These are phyloP conservation scores for Tylopilus orsonianus DNA, from an alignment of 1,284 basidiomycete species.

Conservation along the genomic window DNA sequence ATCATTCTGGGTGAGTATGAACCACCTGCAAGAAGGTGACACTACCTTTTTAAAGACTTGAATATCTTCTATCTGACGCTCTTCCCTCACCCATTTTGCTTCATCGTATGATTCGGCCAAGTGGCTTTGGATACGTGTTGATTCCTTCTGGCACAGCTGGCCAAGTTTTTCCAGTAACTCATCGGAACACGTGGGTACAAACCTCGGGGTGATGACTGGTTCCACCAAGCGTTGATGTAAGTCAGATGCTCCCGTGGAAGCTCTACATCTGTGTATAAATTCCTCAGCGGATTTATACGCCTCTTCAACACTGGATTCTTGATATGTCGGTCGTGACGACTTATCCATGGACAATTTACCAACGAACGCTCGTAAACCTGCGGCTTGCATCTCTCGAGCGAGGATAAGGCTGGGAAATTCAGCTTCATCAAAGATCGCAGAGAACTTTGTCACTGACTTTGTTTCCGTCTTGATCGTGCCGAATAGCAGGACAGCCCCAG, in stretches of 20 bases:
- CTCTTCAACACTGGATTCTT: slow-evolving; percentile 53
- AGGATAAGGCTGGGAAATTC: slow-evolving; percentile 60
- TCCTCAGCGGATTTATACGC: slow-evolving; percentile 51
- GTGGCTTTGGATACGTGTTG: slow-evolving; percentile 69
- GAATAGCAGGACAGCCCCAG: slow-evolving; percentile 73
- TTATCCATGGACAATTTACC: slow-evolving; percentile 88
- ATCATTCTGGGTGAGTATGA: slow-evolving; percentile 8
- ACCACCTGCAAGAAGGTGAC: background rate
- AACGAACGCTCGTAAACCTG: slow-evolving; percentile 76
- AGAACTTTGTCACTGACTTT: slow-evolving; percentile 52
- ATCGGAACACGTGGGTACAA: slow-evolving; percentile 78
- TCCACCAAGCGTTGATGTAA: slow-evolving; percentile 56
- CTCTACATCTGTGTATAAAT: slow-evolving; percentile 56
- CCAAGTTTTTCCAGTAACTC: slow-evolving; percentile 62
- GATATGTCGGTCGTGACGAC: slow-evolving; percentile 69
- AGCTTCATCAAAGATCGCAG: background rate
- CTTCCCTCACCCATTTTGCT: slow-evolving; percentile 64
- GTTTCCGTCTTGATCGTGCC: slow-evolving; percentile 79
- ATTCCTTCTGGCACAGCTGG: slow-evolving; percentile 43
- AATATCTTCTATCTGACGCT: slow-evolving; percentile 65
- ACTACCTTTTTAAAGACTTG: slow-evolving; percentile 69
- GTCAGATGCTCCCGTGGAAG: slow-evolving; percentile 42
- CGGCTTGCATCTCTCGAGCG: slow-evolving; percentile 64
- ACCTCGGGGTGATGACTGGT: slow-evolving; percentile 81
- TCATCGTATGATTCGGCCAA: slow-evolving; percentile 75